A percentile compares a stretch with the other conserved stretches of the same genome.
Evolutionary conservation across 169 alveolate species (phyloP).

Genomic region (Cystoisospora suis): DNA sequence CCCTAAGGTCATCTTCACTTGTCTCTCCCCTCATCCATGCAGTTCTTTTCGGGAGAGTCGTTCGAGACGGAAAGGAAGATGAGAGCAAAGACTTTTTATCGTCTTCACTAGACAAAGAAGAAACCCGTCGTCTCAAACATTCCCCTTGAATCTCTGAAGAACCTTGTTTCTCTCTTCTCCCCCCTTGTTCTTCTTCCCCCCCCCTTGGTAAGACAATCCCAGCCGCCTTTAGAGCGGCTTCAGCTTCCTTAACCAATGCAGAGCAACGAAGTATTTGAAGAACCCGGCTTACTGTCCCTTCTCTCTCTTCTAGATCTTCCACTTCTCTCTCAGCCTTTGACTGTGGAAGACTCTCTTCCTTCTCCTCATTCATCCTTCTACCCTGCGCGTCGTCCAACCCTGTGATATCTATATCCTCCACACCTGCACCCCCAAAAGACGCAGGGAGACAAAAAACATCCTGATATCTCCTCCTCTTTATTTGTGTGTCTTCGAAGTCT

Average conservation of each 20-base stretch:
- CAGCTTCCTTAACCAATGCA: not conserved
- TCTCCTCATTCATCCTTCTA: too few species aligned
- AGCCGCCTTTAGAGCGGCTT: not conserved
- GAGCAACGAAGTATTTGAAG: conserved; percentile 1
- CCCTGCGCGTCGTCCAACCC: too few species aligned
- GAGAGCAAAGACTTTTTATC: not conserved
- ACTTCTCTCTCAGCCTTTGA: not conserved
- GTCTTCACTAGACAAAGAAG: too few species aligned
- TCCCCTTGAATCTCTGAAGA: too few species aligned
- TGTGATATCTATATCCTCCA: too few species aligned
- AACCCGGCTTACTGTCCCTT: conserved; percentile 18
- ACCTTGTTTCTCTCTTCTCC: not conserved
- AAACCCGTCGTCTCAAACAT: too few species aligned
- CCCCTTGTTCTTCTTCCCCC: not conserved
- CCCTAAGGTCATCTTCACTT: conserved; percentile 4
- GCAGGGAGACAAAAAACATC: too few species aligned
- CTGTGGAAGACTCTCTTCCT: not conserved
- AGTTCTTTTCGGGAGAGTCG: not conserved
- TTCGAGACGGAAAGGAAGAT: not conserved
- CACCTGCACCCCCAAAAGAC: too few species aligned
- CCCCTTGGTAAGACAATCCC: not conserved
- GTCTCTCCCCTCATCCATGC: conserved; percentile 38
- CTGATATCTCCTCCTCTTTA: too few species aligned
- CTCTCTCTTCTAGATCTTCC: not conserved
- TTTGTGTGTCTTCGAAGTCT: too few species aligned